A percentile compares a stretch with the other conserved stretches of the same genome.
Conservation (phyloP, 176 grass and related monocot genomes). For the Zea luxurians region DNA sequence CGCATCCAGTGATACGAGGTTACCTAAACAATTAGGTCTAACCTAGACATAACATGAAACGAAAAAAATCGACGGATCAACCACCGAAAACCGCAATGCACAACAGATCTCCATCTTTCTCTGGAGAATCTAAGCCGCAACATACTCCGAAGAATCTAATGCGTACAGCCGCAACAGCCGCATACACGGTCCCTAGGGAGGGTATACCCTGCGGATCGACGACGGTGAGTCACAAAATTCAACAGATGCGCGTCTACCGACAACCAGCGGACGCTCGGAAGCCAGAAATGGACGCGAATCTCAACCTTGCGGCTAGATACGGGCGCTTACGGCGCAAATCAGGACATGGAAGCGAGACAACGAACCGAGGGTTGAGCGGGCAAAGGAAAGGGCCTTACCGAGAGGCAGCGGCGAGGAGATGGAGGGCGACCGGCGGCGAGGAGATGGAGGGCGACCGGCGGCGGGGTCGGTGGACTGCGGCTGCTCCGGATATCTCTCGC, state of each 20-base stretch:
- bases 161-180: neutral
- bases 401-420: neutral
- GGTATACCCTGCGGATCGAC: neutral
- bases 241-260: constrained; percentile 20
- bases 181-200: neutral
- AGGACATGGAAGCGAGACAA: neutral
- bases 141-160: neutral
- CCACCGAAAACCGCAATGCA: constrained; percentile 14
- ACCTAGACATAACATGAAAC: constrained; percentile 6
- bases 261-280: neutral
- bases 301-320: constrained; percentile 17
- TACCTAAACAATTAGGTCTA: neutral
- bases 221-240: neutral
- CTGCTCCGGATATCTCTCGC: no score
- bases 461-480: neutral
- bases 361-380: no score
- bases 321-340: constrained; percentile 1
- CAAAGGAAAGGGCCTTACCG: neutral
- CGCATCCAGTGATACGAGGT: neutral
- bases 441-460: no score
- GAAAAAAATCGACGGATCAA: neutral
- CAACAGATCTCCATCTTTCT: constrained; percentile 4
- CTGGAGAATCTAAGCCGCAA: neutral
- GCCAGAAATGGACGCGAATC: constrained; percentile 26
- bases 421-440: neutral